A percentile compares a stretch with the other conserved stretches of the same genome.
Conservation (phyloP, 192 early-diverging fungal species). For the Rhizophagus sp. region DNA sequence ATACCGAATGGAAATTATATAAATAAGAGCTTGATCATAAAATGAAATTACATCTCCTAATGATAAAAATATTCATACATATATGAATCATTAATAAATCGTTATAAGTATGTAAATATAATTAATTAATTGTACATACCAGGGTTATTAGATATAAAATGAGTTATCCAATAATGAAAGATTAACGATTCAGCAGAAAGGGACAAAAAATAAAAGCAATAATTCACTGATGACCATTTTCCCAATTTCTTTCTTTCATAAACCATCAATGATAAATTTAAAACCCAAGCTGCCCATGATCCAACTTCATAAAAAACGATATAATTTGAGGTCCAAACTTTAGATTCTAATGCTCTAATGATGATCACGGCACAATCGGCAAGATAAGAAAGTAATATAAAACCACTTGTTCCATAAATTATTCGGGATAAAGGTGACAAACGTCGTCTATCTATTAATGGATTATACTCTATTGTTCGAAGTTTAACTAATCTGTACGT, state of each 20-base stretch:
- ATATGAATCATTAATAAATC: not conserved
- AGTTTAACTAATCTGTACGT: not conserved
- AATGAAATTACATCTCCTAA: constrained; percentile 27
- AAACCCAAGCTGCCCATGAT: constrained; percentile 41
- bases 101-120: not conserved
- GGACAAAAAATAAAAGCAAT: constrained; percentile 53
- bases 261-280: constrained; percentile 39
- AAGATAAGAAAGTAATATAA: not conserved
- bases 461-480: not conserved
- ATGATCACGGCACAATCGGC: constrained; percentile 5
- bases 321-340: constrained; percentile 41
- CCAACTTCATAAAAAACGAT: constrained; percentile 45
- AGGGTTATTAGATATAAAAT: constrained; percentile 16
- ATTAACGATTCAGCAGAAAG: constrained; percentile 46
- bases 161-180: constrained; percentile 45
- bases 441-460: not conserved
- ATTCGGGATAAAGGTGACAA: not conserved
- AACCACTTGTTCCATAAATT: not conserved
- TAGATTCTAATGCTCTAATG: constrained; percentile 5
- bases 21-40: constrained; percentile 44
- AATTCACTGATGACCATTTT: constrained; percentile 54
- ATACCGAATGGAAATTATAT: constrained; percentile 51
- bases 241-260: constrained; percentile 40
- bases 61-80: not conserved
- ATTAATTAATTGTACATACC: constrained; percentile 30